Evolutionary conservation across 306 rosid genomes (phyloP).

Genomic region (Gastrolobium villosum): DNA sequence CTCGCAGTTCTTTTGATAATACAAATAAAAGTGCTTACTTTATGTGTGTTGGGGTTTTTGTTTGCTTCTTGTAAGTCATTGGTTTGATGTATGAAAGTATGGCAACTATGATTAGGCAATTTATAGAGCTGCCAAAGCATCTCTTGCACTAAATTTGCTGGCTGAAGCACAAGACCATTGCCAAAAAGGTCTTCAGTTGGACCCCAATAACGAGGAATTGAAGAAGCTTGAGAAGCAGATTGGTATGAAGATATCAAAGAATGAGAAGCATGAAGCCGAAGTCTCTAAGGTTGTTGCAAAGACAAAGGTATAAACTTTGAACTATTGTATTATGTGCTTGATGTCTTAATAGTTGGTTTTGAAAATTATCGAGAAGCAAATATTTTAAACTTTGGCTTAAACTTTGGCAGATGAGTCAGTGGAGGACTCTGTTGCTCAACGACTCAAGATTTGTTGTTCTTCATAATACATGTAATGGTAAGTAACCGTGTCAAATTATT

Average conservation of each 20-base stretch:
- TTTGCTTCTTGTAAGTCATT: slow-evolving; percentile 35
- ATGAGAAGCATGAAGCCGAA: slow-evolving; percentile 74
- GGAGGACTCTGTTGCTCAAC: too few relatives aligned
- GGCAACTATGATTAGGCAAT: slow-evolving; percentile 66
- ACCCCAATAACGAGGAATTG: slow-evolving; percentile 75
- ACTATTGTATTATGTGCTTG: slow-evolving; percentile 19
- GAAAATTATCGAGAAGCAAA: not conserved
- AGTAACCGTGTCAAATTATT: slow-evolving; percentile 18
- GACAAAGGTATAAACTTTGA: slow-evolving; percentile 65
- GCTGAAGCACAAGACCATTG: slow-evolving; percentile 74
- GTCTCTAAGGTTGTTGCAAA: slow-evolving; percentile 69
- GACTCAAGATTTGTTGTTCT: too few relatives aligned
- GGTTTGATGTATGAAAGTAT: slow-evolving; percentile 39
- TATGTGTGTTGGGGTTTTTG: not conserved
- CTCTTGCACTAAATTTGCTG: slow-evolving; percentile 74
- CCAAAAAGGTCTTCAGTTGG: slow-evolving; percentile 70
- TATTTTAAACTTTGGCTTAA: slow-evolving; percentile 34
- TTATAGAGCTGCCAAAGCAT: slow-evolving; percentile 88
- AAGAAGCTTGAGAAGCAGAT: slow-evolving; percentile 72
- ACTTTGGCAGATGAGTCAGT: too few relatives aligned
- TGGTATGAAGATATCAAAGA: slow-evolving; percentile 67
- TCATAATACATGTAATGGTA: slow-evolving; percentile 36
- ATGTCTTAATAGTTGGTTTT: slow-evolving; percentile 5
- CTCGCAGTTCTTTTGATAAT: not conserved
- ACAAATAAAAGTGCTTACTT: slow-evolving; percentile 74